Evolutionary conservation across 192 early-diverging fungal species (phyloP).

Genomic region (Coemansia sp.): DNA sequence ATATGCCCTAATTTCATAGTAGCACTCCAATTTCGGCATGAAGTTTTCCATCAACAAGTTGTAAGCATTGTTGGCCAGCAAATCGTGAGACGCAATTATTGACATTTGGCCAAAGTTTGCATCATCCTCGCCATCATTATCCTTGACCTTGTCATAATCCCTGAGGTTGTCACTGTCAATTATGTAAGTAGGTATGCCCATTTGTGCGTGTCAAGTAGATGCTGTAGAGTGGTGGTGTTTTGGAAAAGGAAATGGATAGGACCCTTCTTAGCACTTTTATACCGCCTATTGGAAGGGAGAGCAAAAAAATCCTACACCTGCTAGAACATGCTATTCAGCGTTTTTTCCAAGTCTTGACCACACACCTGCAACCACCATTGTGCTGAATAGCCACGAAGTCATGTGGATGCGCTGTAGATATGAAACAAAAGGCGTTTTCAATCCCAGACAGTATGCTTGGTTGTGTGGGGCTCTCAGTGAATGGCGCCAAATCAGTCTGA

Average conservation of each 20-base stretch:
- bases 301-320: not conserved
- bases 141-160: not conserved
- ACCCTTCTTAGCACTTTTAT: not conserved
- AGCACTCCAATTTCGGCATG: not conserved
- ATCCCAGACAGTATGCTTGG: not conserved
- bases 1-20: not conserved
- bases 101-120: not conserved
- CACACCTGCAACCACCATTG: no score
- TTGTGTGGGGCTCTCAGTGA: not conserved
- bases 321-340: not conserved
- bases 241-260: not conserved
- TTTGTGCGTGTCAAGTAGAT: not conserved
- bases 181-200: not conserved
- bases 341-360: not conserved
- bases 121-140: not conserved
- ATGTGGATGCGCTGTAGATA: not conserved
- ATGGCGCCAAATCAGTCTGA: not conserved
- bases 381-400: not conserved
- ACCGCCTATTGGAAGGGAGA: not conserved
- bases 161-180: not conserved
- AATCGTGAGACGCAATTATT: not conserved
- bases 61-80: not conserved
- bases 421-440: not conserved
- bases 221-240: not conserved
- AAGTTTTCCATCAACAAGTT: not conserved